phyloP scores from a whole-genome alignment of 192 early-diverging fungal species.

The Spinellus fusiger region DNA sequence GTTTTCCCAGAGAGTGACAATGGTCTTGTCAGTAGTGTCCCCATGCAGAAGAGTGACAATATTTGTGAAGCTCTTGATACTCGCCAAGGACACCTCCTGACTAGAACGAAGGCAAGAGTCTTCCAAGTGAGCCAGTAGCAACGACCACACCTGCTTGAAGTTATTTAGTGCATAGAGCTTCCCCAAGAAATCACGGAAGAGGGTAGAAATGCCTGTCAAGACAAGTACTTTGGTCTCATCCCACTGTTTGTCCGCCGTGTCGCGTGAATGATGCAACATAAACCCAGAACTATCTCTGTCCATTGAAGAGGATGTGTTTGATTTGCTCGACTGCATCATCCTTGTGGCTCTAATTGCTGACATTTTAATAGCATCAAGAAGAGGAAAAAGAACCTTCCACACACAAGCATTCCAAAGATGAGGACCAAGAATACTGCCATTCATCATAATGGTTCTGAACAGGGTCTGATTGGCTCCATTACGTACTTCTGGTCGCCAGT shows the following conservation, averaged over 20 bases:
- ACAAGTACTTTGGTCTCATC: conserved; percentile 83
- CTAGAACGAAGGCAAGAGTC: conserved; percentile 58
- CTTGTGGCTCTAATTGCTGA: conserved; percentile 39
- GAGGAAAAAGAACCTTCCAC: conserved; percentile 82
- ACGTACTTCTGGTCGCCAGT: conserved; percentile 84
- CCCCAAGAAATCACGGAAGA: conserved; percentile 60
- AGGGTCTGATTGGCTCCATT: conserved; percentile 93
- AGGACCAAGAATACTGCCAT: conserved; percentile 63
- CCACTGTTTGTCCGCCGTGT: conserved; percentile 75
- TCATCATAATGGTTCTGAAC: conserved; percentile 88
- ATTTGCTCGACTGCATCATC: conserved; percentile 13
- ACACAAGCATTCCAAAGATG: conserved; percentile 81
- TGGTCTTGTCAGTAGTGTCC: conserved; percentile 7
- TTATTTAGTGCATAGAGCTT: conserved; percentile 53
- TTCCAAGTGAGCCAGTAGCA: conserved; percentile 71
- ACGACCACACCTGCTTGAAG: conserved; percentile 63
- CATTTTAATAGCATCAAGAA: conserved; percentile 62
- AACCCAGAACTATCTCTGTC: conserved; percentile 33
- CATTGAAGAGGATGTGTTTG: conserved; percentile 29
- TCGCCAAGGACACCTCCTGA: conserved; percentile 72
- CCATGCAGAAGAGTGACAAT: conserved; percentile 48
- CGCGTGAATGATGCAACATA: conserved; percentile 53
- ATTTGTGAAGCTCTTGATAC: conserved; percentile 60
- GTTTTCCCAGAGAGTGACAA: conserved; percentile 50
- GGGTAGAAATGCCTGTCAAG: conserved; percentile 61